phyloP scores from a whole-genome alignment of 306 rosid genomes.

The Phaseolus lunatus region DNA sequence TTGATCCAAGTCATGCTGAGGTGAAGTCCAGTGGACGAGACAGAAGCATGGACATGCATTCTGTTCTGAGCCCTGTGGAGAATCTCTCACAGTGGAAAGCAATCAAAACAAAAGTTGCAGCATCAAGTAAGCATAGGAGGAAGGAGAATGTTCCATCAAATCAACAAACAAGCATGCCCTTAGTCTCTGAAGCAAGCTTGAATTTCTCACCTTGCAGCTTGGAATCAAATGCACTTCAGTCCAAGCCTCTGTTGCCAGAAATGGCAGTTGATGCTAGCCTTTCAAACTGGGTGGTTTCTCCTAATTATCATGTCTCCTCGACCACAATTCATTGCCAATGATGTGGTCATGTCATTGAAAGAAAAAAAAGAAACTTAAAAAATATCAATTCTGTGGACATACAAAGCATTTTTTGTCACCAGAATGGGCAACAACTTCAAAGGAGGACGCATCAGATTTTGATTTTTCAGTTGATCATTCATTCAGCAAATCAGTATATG shows the following conservation, averaged over 20 bases:
- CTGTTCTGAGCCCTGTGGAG: slow-evolving; percentile 81
- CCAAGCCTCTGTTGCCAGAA: slow-evolving; percentile 69
- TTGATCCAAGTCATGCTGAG: slow-evolving; percentile 43
- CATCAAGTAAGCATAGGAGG: slow-evolving; percentile 60
- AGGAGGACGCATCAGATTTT: slow-evolving; percentile 39
- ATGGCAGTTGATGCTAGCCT: slow-evolving; percentile 77
- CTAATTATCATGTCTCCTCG: slow-evolving; percentile 43
- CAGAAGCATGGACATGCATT: slow-evolving; percentile 50
- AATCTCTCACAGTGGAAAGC: slow-evolving; percentile 89
- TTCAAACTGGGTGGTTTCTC: slow-evolving; percentile 77
- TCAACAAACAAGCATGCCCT: slow-evolving; percentile 42
- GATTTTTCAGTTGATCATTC: slow-evolving; percentile 41
- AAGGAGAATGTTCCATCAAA: slow-evolving; percentile 62
- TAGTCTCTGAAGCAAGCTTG: slow-evolving; percentile 43
- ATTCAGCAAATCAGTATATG: slow-evolving; percentile 46
- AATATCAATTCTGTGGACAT: slow-evolving; percentile 20
- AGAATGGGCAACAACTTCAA: slow-evolving; percentile 19
- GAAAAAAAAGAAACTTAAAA: slow-evolving; percentile 28
- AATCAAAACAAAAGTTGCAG: slow-evolving; percentile 69
- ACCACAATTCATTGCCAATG: slow-evolving; percentile 55
- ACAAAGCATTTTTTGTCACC: slow-evolving; percentile 11
- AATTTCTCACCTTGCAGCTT: slow-evolving; percentile 43
- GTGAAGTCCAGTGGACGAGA: slow-evolving; percentile 59
- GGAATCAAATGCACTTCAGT: slow-evolving; percentile 47
- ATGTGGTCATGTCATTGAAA: slow-evolving; percentile 34